A percentile compares a stretch with the other conserved stretches of the same genome.
phyloP scores from a whole-genome alignment of 2,329 filamentous ascomycete species.

The Pseudopyricularia javanii region DNA sequence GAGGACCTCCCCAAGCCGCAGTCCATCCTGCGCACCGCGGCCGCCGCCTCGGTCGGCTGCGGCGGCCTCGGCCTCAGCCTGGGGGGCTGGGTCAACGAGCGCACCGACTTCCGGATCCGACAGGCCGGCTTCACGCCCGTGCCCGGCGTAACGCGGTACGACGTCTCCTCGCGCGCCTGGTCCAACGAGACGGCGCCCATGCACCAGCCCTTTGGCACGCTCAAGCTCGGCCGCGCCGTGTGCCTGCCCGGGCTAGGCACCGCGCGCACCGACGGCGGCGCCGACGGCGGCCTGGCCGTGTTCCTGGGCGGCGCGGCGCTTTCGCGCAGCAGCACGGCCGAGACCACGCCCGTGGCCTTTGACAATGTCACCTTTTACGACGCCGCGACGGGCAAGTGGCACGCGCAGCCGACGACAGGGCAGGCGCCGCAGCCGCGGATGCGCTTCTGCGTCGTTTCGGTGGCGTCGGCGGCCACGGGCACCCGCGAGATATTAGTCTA shows the following conservation, averaged over 20 bases:
- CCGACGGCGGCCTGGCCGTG: constrained; percentile 3
- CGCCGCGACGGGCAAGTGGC: constrained; percentile 17
- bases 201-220: background rate
- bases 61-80: background rate
- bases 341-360: background rate
- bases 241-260: constrained; percentile 14
- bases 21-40: background rate
- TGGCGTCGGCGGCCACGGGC: constrained; percentile 3
- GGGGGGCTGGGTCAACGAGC: background rate
- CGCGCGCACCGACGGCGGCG: constrained; percentile 11
- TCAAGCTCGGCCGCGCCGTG: constrained; percentile 8
- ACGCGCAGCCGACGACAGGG: constrained; percentile 18
- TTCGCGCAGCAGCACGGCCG: background rate
- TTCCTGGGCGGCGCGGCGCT: background rate
- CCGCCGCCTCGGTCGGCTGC: background rate
- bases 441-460: constrained; percentile 19
- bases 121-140: background rate
- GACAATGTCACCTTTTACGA: constrained; percentile 17
- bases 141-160: background rate
- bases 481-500: constrained; percentile 16
- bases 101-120: background rate
- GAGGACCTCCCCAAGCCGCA: background rate
- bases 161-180: background rate
- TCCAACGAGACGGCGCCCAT: background rate
- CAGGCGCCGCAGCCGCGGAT: constrained; percentile 8